Evolutionary conservation across 768 basidiomycete species (phyloP), one percentile per base, ranked within the genome.

Genomic region (Psilocybe tampanensis): DNA sequence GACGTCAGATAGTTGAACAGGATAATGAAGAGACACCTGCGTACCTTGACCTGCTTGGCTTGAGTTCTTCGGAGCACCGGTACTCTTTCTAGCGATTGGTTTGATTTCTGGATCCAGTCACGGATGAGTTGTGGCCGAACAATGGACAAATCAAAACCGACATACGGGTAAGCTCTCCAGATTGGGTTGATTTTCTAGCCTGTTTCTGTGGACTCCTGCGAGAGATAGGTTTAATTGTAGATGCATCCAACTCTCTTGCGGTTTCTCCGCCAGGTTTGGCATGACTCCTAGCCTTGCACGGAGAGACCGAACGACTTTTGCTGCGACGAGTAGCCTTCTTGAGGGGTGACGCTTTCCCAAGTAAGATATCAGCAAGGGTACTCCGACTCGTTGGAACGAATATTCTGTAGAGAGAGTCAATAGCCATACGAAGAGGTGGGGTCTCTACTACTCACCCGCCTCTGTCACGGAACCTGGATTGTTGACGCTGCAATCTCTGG

Each of bases 391-490:
- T 70, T 0, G 86, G 84, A 21, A 82, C 74, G 64, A 85, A 87
- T 21, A 79, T 81, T 0, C 85, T 86, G 39, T 18, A 17, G 9
- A 33, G 34, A 33, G 23, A n/a, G 34, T 34, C n/a, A 36, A 45
- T 17, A 9, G 39, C 15, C 33, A 36, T 34, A 33, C 22, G 18
- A n/a, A 26, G 11, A 47, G 23, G 39, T 44, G 22, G 26, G 13
- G 54, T 45, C 23, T 13, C 57, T 33, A 2, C 34, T 39, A 72
- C 83, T 59, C 26, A 86, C 85, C 86, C 85, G 56, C 86, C 86
- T 52, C 86, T 80, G 69, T 89, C 86, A 52, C 88, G 80, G 68
- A 88, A 86, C 22, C 88, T 76, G 32, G 86, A 77, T 61, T 89
- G 83, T 58, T 84, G 85, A 41, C 86, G 80, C 64, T 86, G 78